Base-by-base conservation (phyloP, 768 basidiomycete genomes). In the Daedalea quercina region DNA sequence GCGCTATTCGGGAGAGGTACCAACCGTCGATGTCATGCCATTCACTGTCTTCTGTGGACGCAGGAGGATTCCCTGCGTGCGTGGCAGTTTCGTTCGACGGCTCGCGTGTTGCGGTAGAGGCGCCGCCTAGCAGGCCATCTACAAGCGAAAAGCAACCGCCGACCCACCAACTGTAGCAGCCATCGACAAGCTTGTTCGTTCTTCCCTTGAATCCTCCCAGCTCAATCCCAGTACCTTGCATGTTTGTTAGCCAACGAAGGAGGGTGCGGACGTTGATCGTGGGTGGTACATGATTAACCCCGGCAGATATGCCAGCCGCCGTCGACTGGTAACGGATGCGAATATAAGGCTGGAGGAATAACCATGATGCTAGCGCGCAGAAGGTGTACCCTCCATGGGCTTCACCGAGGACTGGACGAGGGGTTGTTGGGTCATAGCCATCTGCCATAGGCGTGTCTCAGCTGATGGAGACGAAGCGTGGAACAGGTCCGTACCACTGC, bases 131-230 rank as follows among this genome's bases (percentile, higher is more conserved):
- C 51, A 54, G 82, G 61, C 24, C 81, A 53, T 90, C 89, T 0
- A 96, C 69, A 8, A 97, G 70, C 0, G 79, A 76, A 64, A 96
- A 90, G 15, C 87, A 78, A 0, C 94, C 94, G 1, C 91, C 96
- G 22, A 92, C 90, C 96, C 95, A 99, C 96, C 96, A 99, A n/a
- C 88, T 85, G 68, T 99, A 99, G 68, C 96, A 99, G 3, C 95
- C 96, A 62, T 99, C 96, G 0, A 99, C 95, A n/a, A 99, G 78
- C 67, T 99, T 99, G 67, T 98, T 99, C 58, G 92, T 91, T 50
- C 96, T 75, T 0, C 96, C 96, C 51, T 77, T 79, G 70, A 99
- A 98, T 1, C 96, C 96, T 2, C 94, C 95, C 9, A 93, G 74
- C 63, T 98, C 95, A 11, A 79, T 76, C 41, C 84, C 84, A 1